These are phyloP conservation scores for Salix dunnii DNA, from an alignment of 345 rosid species.

Conservation along the genomic window DNA sequence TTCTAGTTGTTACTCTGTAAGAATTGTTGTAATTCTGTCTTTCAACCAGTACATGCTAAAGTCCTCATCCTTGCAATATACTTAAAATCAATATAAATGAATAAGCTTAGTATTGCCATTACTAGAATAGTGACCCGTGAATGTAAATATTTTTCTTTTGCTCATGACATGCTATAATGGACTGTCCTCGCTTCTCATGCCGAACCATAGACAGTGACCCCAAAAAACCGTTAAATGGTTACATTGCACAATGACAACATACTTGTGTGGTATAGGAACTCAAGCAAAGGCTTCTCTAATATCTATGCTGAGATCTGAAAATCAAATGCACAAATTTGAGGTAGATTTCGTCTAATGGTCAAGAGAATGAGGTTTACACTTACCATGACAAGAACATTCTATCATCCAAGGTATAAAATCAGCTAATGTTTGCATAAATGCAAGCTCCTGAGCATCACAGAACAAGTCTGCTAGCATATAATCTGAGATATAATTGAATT, in stretches of 20 bases:
- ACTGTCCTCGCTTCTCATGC: not conserved
- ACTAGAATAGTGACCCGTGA: not conserved
- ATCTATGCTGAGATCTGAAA: not conserved
- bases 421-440: not conserved
- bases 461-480: not conserved
- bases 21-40: not conserved
- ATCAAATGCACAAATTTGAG: not conserved
- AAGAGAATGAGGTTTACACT: not conserved
- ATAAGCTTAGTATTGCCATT: not conserved
- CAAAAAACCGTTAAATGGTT: not conserved
- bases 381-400: not conserved
- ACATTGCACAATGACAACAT: not conserved
- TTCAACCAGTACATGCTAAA: not conserved
- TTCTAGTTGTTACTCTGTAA: not conserved
- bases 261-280: not conserved
- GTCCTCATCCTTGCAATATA: not conserved
- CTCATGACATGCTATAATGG: not conserved
- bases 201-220: not conserved
- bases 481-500: not conserved
- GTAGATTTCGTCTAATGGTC: not conserved
- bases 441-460: not conserved
- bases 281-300: not conserved
- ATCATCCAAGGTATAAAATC: not conserved
- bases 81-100: not conserved
- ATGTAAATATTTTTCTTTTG: not conserved